These are phyloP conservation scores for Neurospora intermedia DNA, from an alignment of 495 filamentous ascomycete genomes.

Conservation along the genomic window DNA sequence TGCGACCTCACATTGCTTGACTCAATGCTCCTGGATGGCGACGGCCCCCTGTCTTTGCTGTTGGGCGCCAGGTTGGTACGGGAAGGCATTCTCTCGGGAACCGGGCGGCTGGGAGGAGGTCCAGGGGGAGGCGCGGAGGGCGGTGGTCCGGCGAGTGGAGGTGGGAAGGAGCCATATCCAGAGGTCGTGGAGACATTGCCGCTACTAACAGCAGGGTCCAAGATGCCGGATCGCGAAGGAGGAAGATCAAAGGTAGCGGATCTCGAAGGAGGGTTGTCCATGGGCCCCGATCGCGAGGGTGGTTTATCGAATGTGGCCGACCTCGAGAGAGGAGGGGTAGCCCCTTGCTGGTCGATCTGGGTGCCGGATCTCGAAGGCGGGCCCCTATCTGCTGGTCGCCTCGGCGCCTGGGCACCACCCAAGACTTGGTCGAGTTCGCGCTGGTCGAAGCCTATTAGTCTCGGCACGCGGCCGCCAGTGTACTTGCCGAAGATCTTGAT, in stretches of 20 bases:
- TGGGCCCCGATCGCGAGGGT: neutral
- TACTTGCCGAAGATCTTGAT: constrained; percentile 96
- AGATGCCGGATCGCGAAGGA: constrained; percentile 25
- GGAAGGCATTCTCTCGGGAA: constrained; percentile 13
- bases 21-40: constrained; percentile 36
- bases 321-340: neutral
- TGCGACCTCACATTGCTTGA: constrained; percentile 26
- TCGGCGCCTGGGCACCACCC: constrained; percentile 30
- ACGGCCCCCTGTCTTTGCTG: constrained; percentile 18
- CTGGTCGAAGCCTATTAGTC: constrained; percentile 70
- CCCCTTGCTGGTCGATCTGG: neutral
- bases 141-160: constrained; percentile 6
- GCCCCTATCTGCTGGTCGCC: constrained; percentile 5
- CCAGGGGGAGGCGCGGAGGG: neutral
- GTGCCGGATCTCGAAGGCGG: neutral
- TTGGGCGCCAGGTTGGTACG: constrained; percentile 26
- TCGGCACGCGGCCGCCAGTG: constrained; percentile 74
- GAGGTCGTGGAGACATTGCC: constrained; percentile 16
- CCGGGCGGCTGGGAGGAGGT: neutral
- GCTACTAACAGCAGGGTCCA: constrained; percentile 19
- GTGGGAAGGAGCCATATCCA: constrained; percentile 9
- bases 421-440: constrained; percentile 63
- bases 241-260: constrained; percentile 11
- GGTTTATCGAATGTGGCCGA: neutral
- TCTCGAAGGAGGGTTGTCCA: constrained; percentile 8